Conservation (phyloP, 345 rosid species). For the Erysimum cheiranthoides region DNA sequence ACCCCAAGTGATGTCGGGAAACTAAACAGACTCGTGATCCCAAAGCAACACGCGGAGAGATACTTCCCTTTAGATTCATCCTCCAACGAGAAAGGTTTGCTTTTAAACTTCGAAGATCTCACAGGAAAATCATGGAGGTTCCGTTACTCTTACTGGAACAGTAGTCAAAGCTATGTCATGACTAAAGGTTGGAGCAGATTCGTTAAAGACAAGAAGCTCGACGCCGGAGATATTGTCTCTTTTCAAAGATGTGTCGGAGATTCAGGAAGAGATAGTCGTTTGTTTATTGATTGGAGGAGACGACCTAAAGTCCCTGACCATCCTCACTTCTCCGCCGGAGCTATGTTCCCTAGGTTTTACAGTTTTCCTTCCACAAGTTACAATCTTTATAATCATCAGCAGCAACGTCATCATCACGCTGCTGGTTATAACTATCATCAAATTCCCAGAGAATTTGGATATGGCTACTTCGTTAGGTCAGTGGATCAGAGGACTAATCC, state of each 20-base stretch:
- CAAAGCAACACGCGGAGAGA: conserved; percentile 85
- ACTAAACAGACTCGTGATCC: conserved; percentile 79
- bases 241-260: conserved; percentile 80
- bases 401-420: conserved; percentile 39
- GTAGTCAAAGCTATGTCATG: conserved; percentile 98
- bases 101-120: conserved; percentile 84
- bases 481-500: conserved; percentile 40
- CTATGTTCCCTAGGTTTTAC: conserved; percentile 67
- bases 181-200: conserved; percentile 98
- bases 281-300: conserved; percentile 89
- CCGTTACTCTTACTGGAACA: conserved; percentile 94
- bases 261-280: conserved; percentile 52
- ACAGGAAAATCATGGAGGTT: conserved; percentile 83
- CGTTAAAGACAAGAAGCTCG: conserved; percentile 93
- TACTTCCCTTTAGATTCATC: conserved; percentile 71
- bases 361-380: conserved; percentile 50
- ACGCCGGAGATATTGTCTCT: conserved; percentile 91
- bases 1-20: conserved; percentile 90
- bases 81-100: conserved; percentile 70
- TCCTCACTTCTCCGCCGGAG: conserved; percentile 50
- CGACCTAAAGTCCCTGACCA: conserved; percentile 58
- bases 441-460: conserved; percentile 45
- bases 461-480: conserved; percentile 43
- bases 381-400: conserved; percentile 44
- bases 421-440: conserved; percentile 33